Base-by-base conservation (phyloP, 257 asterid genomes). In the Cinchona pubescens region DNA sequence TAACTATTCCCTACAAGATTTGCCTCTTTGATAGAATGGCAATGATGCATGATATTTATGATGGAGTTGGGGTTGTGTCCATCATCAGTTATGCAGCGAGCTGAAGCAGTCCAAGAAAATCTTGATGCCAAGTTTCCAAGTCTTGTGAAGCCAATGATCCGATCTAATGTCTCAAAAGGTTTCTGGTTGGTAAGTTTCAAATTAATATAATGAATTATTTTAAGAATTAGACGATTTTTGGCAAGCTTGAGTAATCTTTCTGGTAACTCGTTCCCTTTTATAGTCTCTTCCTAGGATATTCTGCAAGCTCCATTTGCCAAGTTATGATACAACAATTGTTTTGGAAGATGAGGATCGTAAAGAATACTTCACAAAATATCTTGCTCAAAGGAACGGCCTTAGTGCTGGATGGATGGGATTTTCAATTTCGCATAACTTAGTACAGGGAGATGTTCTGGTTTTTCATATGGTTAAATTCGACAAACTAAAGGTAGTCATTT, bases 361-460 rank as follows among this genome's bases (percentile, higher is more conserved):
- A 32, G 82, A 80, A 35, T 78, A 73, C 75, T 48, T 61, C 65
- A 82, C 87, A 5, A 88, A 79, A 59, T 86, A 80, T 73, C 83
- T 88, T 58, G 76, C 83, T 73, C 82, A 69, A 30, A 85, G 86
- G 74, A 71, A 66, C 43, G 93, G 93, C 46, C 87, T 88, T 42
- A 86, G 91, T 64, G 93, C 85, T 45, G 93, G 93, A 66, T 88
- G 93, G 93, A 68, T 78, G 62, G 87, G 86, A 3, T 88, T 88
- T 76, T 75, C 90, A 1, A 63, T 83, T 76, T 85, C 86, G 7
- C 89, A 82, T 72, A 78, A 77, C 55, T 78, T 88, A 62, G 82
- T 73, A n/a, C 90, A 85, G 61, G 91, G 93, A 58, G 91, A 88
- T 74, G 88, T 79, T 19, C 71, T 85, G 21, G 88, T 86, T 37